Conservation (phyloP, 768 basidiomycete genomes). For the Lactarius akahatsu region DNA sequence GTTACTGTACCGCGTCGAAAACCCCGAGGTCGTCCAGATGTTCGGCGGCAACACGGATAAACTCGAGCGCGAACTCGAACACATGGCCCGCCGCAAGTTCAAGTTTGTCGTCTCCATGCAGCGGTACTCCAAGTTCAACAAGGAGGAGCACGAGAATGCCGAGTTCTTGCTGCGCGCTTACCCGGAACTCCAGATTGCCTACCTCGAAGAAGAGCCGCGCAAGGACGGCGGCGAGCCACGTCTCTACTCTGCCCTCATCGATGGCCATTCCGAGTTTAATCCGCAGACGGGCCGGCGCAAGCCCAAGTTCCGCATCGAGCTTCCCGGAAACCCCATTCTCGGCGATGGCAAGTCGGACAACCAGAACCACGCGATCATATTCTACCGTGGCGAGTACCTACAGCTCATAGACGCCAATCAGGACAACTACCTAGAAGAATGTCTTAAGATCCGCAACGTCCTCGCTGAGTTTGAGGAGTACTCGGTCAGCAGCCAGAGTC, state of each 20-base stretch:
- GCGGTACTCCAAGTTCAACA: constrained; percentile 98
- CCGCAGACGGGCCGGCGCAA: constrained; percentile 83
- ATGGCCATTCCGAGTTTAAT: constrained; percentile 95
- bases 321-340: constrained; percentile 98
- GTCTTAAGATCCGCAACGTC: constrained; percentile 98
- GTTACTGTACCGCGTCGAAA: constrained; percentile 97
- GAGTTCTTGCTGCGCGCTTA: constrained; percentile 97
- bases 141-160: constrained; percentile 98
- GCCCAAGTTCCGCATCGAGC: constrained; percentile 97
- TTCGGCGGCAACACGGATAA: constrained; percentile 98
- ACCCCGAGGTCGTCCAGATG: constrained; percentile 96
- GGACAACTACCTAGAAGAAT: constrained; percentile 99
- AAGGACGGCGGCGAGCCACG: constrained; percentile 95
- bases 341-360: constrained; percentile 99
- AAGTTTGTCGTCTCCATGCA: constrained; percentile 99
- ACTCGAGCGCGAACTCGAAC: constrained; percentile 92
- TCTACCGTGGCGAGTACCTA: constrained; percentile 98
- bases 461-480: constrained; percentile 98
- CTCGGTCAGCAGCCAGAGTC: constrained; percentile 77
- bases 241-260: constrained; percentile 94
- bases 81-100: constrained; percentile 98
- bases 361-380: constrained; percentile 99
- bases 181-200: constrained; percentile 97
- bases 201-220: constrained; percentile 93
- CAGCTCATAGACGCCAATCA: constrained; percentile 99